These are phyloP conservation scores for Aspergillus uvarum DNA, from an alignment of 2,329 filamentous ascomycete species.

Conservation along the genomic window DNA sequence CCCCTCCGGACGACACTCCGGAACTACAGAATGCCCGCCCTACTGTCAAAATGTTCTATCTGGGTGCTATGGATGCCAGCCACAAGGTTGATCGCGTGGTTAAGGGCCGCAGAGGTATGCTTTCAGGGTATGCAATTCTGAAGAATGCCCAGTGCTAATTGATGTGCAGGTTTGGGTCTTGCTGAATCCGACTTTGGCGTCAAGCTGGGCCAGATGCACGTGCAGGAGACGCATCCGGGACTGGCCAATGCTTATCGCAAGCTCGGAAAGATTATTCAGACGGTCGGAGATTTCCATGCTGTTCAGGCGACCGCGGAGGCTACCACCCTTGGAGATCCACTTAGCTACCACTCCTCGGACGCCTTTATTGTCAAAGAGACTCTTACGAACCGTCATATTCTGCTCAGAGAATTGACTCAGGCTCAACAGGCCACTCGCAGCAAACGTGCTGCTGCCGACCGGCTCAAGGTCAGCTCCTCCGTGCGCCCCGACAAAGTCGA, in stretches of 20 bases:
- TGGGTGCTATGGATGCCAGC: slow-evolving; percentile 93
- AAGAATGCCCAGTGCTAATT: background rate
- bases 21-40: slow-evolving; percentile 88
- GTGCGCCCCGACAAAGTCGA: slow-evolving; percentile 95
- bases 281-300: slow-evolving; percentile 90
- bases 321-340: slow-evolving; percentile 86
- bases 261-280: slow-evolving; percentile 89
- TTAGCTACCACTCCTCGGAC: slow-evolving; percentile 92
- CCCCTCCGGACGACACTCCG: slow-evolving; percentile 93
- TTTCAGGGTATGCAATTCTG: background rate
- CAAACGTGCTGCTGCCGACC: slow-evolving; percentile 81
- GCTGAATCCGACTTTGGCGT: slow-evolving; percentile 91
- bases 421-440: slow-evolving; percentile 81
- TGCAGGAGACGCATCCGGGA: slow-evolving; percentile 86
- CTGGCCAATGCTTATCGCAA: slow-evolving; percentile 90
- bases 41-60: slow-evolving; percentile 90
- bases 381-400: slow-evolving; percentile 93
- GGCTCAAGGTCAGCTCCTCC: slow-evolving; percentile 80
- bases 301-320: slow-evolving; percentile 96
- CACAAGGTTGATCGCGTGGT: slow-evolving; percentile 96
- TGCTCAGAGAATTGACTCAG: slow-evolving; percentile 88
- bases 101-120: slow-evolving; percentile 81
- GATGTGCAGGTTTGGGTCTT: slow-evolving; percentile 71
- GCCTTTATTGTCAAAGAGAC: slow-evolving; percentile 98
- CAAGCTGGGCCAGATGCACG: slow-evolving; percentile 80